These are phyloP conservation scores for Sporothrix protearum DNA, from an alignment of 2,329 filamentous ascomycete species.

Conservation along the genomic window DNA sequence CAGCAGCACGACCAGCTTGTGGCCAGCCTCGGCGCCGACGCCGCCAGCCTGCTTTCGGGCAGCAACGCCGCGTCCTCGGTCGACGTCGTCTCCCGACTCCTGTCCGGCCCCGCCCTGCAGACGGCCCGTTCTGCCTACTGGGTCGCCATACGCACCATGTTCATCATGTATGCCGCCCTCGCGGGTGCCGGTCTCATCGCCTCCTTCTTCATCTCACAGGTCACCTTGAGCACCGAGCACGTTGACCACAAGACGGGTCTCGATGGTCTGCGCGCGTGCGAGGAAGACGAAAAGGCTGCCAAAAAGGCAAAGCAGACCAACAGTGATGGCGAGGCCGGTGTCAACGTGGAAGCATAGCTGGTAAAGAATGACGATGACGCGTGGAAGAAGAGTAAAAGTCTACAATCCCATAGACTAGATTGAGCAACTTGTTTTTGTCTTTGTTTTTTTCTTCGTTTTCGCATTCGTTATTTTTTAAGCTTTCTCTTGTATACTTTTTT, in stretches of 20 bases:
- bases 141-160: conserved; percentile 44
- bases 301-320: conserved; percentile 17
- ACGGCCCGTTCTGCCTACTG: conserved; percentile 28
- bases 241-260: conserved; percentile 58
- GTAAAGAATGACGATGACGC: neutral
- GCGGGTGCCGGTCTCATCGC: conserved; percentile 46
- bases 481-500: neutral
- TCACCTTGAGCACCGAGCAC: conserved; percentile 53
- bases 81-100: conserved; percentile 50
- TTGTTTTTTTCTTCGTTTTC: neutral
- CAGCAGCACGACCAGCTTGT: conserved; percentile 34
- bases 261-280: conserved; percentile 36
- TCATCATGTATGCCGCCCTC: conserved; percentile 53
- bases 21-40: conserved; percentile 36
- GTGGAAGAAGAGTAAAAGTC: neutral
- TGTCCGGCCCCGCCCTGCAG: conserved; percentile 46
- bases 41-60: conserved; percentile 54
- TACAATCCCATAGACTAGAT: neutral
- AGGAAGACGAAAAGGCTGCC: conserved; percentile 31
- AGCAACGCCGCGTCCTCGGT: conserved; percentile 59
- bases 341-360: neutral
- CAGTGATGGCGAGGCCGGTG: conserved; percentile 2
- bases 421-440: neutral
- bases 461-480: neutral
- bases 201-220: conserved; percentile 48